Evolutionary conservation across 106 monocot species (phyloP).

Genomic region (Allium cepa): DNA sequence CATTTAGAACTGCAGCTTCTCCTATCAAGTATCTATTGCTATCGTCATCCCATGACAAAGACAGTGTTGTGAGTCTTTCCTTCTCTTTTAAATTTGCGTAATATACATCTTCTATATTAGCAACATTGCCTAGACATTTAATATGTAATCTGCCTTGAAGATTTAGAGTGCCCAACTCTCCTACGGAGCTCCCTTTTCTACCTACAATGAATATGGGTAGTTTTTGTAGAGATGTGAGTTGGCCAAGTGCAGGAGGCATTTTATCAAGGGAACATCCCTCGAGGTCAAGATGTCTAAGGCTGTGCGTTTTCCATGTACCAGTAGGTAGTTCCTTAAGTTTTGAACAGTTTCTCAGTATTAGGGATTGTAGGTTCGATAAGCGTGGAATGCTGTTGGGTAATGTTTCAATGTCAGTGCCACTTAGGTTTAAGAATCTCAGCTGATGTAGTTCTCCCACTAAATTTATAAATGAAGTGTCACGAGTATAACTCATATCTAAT

Average conservation of each 20-base stretch:
- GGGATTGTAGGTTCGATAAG: slow-evolving; percentile 1
- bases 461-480: neutral
- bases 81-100: neutral
- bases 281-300: slow-evolving; percentile 10
- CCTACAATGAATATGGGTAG: neutral
- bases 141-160: neutral
- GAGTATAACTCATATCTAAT: neutral
- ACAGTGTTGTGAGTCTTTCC: neutral
- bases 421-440: slow-evolving; percentile 11
- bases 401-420: neutral
- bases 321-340: neutral
- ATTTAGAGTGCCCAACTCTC: neutral
- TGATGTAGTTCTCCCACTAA: neutral
- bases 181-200: neutral
- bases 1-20: neutral
- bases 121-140: neutral
- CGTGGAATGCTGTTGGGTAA: slow-evolving; percentile 4
- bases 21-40: neutral
- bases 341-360: neutral
- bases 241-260: slow-evolving; percentile 16
- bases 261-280: neutral
- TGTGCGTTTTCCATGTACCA: slow-evolving; percentile 7
- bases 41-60: neutral
- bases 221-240: slow-evolving; percentile 3
- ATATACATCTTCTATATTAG: neutral